Conservation (phyloP, 495 filamentous ascomycete species). For the Hypoxylon trugodes region DNA sequence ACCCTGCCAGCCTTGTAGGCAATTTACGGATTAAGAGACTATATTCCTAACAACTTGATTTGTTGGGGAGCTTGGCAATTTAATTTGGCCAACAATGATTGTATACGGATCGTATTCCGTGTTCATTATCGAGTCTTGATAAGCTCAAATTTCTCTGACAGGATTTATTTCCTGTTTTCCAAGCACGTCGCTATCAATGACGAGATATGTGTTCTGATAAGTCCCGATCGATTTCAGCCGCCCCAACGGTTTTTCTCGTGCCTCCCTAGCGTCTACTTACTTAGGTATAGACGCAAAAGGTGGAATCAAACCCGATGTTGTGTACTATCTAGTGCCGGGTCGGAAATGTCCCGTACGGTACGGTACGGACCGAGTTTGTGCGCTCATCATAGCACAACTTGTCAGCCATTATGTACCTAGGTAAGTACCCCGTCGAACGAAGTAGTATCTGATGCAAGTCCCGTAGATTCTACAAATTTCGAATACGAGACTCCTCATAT, state of each 20-base stretch:
- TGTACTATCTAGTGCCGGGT: too few species aligned
- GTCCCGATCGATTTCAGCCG: neutral
- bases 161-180: neutral
- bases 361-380: too few species aligned
- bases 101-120: conserved; percentile 12
- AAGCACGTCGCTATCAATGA: neutral
- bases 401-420: too few species aligned
- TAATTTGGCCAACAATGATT: conserved; percentile 9
- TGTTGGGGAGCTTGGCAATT: conserved; percentile 17
- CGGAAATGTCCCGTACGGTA: too few species aligned
- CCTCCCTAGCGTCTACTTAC: neutral
- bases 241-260: conserved; percentile 4
- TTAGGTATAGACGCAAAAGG: too few species aligned
- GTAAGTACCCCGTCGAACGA: too few species aligned
- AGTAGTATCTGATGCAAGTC: too few species aligned
- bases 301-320: neutral
- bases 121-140: conserved; percentile 21
- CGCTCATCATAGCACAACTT: too few species aligned
- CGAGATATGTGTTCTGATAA: neutral
- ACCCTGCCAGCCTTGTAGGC: conserved; percentile 5
- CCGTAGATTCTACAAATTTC: too few species aligned
- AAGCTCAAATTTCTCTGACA: conserved; percentile 10
- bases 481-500: too few species aligned
- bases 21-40: neutral
- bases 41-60: neutral